Evolutionary conservation across 2,329 filamentous ascomycete species (phyloP).

Genomic region (Aspergillus sp.): DNA sequence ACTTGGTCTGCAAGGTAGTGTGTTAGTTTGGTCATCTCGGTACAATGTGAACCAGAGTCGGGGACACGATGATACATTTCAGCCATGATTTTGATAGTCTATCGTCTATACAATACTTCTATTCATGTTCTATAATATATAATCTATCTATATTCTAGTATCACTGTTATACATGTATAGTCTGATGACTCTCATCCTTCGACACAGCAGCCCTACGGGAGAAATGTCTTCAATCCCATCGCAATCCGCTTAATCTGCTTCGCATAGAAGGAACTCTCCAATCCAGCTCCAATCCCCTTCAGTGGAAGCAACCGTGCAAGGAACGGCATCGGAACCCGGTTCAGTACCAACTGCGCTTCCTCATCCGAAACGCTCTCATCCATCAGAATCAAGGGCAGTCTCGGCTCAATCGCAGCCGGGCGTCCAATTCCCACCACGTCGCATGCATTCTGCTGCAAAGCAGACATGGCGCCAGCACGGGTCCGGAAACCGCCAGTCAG

Average conservation of each 20-base stretch:
- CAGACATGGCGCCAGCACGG: conserved; percentile 52
- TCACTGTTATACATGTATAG: too few species aligned
- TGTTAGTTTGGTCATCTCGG: too few species aligned
- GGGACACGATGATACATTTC: too few species aligned
- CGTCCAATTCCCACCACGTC: conserved; percentile 54
- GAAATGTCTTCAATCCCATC: conserved; percentile 23
- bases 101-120: too few species aligned
- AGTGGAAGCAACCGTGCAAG: conserved; percentile 26
- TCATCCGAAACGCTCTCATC: conserved; percentile 32
- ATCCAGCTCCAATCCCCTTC: conserved; percentile 32
- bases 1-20: too few species aligned
- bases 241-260: conserved; percentile 33
- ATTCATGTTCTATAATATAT: too few species aligned
- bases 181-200: too few species aligned
- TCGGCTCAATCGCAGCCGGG: conserved; percentile 49
- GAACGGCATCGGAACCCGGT: conserved; percentile 28
- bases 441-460: conserved; percentile 50
- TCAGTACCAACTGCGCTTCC: conserved; percentile 28
- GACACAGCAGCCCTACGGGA: conserved; percentile 7
- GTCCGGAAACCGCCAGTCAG: conserved; percentile 67
- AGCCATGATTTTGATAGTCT: too few species aligned
- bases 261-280: conserved; percentile 29
- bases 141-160: too few species aligned
- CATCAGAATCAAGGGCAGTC: conserved; percentile 39
- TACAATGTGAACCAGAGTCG: too few species aligned